Conservation (phyloP, 2,329 filamentous ascomycete genomes). For the Cryoendolithus antarcticus region DNA sequence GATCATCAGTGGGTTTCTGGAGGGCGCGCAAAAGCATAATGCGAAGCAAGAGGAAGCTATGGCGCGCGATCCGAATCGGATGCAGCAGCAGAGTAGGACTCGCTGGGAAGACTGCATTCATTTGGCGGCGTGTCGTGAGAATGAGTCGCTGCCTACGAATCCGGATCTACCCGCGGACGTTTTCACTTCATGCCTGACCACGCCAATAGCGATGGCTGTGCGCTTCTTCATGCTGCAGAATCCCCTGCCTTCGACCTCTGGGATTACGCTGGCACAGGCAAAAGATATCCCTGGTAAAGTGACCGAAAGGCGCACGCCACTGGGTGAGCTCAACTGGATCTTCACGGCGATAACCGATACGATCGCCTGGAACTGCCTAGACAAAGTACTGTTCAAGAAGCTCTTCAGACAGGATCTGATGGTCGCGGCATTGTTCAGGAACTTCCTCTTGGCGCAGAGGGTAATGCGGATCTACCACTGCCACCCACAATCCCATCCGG, state of each 20-base stretch:
- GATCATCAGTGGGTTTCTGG: constrained; percentile 87
- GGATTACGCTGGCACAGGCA: constrained; percentile 66
- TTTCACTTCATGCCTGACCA: constrained; percentile 91
- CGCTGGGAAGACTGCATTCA: constrained; percentile 84
- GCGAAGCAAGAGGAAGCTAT: constrained; percentile 69
- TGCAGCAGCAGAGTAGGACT: constrained; percentile 17
- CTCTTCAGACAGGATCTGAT: constrained; percentile 95
- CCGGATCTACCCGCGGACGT: constrained; percentile 85
- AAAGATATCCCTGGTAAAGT: constrained; percentile 82
- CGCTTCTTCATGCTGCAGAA: constrained; percentile 96
- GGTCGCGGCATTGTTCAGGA: constrained; percentile 95
- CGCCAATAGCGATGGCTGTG: constrained; percentile 92
- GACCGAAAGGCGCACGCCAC: constrained; percentile 81
- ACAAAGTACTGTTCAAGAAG: constrained; percentile 84
- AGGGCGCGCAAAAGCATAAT: constrained; percentile 90
- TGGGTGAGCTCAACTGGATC: constrained; percentile 98
- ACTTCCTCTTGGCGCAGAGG: constrained; percentile 86
- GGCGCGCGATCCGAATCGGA: constrained; percentile 51
- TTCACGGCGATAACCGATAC: constrained; percentile 98
- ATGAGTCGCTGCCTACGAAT: constrained; percentile 89
- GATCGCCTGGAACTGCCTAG: constrained; percentile 93
- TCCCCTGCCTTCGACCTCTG: constrained; percentile 45
- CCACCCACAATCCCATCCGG: constrained; percentile 81
- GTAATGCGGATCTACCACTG: constrained; percentile 96
- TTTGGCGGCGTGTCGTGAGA: constrained; percentile 77